Conservation (phyloP, 257 asterid genomes). For the Ophiorrhiza pumila region DNA sequence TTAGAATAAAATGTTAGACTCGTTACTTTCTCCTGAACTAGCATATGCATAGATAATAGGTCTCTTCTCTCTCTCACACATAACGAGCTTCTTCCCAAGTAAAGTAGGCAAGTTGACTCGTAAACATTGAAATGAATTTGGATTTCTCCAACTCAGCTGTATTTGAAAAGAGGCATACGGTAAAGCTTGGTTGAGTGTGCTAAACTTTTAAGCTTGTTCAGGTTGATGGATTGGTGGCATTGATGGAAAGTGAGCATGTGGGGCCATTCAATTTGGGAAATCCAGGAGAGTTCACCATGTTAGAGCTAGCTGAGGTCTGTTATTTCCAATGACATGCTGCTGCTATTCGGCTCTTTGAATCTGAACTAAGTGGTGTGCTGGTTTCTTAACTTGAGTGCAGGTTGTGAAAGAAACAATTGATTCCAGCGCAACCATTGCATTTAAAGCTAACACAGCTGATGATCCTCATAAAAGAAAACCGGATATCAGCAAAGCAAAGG, state of each 20-base stretch:
- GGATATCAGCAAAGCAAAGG: conserved; percentile 87
- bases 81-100: neutral
- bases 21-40: no score
- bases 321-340: no score
- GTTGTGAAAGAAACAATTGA: conserved; percentile 92
- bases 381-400: conserved; percentile 36
- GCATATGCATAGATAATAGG: no score
- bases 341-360: no score
- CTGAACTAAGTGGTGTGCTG: neutral
- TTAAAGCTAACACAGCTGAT: conserved; percentile 88
- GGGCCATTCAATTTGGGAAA: conserved; percentile 61
- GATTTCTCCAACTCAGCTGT: neutral
- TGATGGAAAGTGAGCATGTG: conserved; percentile 57
- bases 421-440: conserved; percentile 77
- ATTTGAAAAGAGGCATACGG: neutral
- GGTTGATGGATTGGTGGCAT: conserved; percentile 51
- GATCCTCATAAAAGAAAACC: conserved; percentile 99
- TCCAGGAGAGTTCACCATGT: conserved; percentile 55
- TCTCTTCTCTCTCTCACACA: neutral
- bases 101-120: neutral
- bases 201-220: conserved; percentile 8
- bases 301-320: conserved; percentile 51
- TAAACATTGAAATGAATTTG: neutral
- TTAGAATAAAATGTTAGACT: no score
- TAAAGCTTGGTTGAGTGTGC: neutral